A percentile compares a stretch with the other conserved stretches of the same genome.
Evolutionary conservation across 208 protist species (phyloP).

Genomic region (Trypanosoma conorhini): DNA sequence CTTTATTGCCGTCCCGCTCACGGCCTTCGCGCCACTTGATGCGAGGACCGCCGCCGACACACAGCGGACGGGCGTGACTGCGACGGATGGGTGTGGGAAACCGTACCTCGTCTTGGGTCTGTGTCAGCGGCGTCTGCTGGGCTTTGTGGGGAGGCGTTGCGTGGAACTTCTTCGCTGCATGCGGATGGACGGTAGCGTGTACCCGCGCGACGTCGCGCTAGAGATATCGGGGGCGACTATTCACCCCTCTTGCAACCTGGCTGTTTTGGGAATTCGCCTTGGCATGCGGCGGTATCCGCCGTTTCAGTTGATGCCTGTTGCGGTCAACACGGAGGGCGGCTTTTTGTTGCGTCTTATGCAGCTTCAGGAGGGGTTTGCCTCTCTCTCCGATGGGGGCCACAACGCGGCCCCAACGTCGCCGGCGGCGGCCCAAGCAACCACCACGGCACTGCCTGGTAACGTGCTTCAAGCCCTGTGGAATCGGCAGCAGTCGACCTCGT

Average conservation of each 20-base stretch:
- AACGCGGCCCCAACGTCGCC: not conserved
- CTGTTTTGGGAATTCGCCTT: slow-evolving; percentile 43
- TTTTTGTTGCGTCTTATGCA: slow-evolving; percentile 26
- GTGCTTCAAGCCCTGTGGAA: slow-evolving; percentile 26
- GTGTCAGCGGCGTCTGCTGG: slow-evolving; percentile 39
- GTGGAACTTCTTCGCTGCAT: slow-evolving; percentile 52
- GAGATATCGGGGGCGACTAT: slow-evolving; percentile 54
- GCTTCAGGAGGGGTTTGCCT: slow-evolving; percentile 18
- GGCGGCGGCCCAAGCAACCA: slow-evolving; percentile 1
- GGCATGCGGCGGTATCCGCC: slow-evolving; percentile 32
- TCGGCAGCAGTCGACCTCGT: slow-evolving; percentile 23
- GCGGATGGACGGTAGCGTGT: slow-evolving; percentile 27
- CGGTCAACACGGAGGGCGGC: slow-evolving; percentile 20
- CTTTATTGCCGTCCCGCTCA: slow-evolving; percentile 19
- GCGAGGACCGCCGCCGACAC: not conserved
- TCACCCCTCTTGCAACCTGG: slow-evolving; percentile 57
- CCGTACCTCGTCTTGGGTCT: slow-evolving; percentile 44
- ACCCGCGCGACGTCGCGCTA: slow-evolving; percentile 30
- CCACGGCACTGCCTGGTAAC: not conserved
- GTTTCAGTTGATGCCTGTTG: slow-evolving; percentile 46
- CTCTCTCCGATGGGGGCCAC: slow-evolving; percentile 1
- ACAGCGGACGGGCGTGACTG: not conserved
- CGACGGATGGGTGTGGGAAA: not conserved
- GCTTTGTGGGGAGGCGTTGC: slow-evolving; percentile 36
- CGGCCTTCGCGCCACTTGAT: slow-evolving; percentile 5